Evolutionary conservation across 495 filamentous ascomycete genomes (phyloP).

Genomic region (Tuber aestivum): DNA sequence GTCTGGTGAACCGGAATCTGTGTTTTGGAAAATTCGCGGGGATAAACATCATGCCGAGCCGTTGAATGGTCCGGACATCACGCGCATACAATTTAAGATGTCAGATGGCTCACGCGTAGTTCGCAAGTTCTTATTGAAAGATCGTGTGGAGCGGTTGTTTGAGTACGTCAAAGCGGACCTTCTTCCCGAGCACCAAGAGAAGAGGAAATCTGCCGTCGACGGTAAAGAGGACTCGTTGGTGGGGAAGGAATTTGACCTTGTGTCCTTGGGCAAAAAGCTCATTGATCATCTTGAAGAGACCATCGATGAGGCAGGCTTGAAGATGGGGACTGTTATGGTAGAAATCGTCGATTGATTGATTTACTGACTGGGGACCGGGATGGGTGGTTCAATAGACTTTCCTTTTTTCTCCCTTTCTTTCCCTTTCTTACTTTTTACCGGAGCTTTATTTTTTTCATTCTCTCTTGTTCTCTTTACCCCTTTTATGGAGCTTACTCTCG

Average conservation of each 20-base stretch:
- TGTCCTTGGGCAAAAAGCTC: conserved; percentile 68
- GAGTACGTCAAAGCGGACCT: conserved; percentile 93
- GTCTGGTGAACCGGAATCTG: conserved; percentile 18
- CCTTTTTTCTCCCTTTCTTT: background rate
- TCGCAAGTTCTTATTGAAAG: conserved; percentile 71
- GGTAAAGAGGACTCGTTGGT: conserved; percentile 3
- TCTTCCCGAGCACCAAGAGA: conserved; percentile 59
- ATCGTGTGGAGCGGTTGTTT: conserved; percentile 75
- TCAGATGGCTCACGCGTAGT: conserved; percentile 68
- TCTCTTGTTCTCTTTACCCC: background rate
- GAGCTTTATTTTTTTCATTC: background rate
- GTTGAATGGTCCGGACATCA: conserved; percentile 59
- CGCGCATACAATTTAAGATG: conserved; percentile 85
- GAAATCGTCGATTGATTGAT: conserved; percentile 48
- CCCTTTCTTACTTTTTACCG: background rate
- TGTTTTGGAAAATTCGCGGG: conserved; percentile 55
- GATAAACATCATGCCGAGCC: conserved; percentile 74
- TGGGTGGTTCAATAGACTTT: background rate
- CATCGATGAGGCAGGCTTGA: conserved; percentile 77
- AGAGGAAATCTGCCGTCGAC: conserved; percentile 40
- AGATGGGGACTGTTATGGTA: conserved; percentile 87
- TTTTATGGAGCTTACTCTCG: background rate
- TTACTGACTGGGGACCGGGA: conserved; percentile 3
- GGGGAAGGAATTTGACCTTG: conserved; percentile 66
- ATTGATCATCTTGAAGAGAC: conserved; percentile 65